Percentiles rank a stretch among this genome's conserved stretches.
phyloP scores from a whole-genome alignment of 306 rosid genomes.

The Hippophae tibetana region DNA sequence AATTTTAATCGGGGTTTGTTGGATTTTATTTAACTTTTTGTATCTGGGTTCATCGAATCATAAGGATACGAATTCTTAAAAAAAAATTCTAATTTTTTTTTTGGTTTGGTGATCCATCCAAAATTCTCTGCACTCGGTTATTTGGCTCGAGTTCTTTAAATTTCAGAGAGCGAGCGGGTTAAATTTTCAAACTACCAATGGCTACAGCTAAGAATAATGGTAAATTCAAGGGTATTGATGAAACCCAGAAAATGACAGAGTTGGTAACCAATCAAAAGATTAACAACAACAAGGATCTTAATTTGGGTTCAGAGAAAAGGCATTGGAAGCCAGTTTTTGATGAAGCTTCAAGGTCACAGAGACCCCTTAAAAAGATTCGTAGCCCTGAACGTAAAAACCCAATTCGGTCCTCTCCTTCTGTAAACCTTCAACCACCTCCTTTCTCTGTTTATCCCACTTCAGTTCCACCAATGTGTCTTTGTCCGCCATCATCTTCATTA shows the following conservation, averaged over 20 bases:
- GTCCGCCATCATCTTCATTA: no score
- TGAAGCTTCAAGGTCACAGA: slow-evolving; percentile 39
- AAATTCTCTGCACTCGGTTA: slow-evolving; percentile 6
- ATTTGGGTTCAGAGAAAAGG: slow-evolving; percentile 25
- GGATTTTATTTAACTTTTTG: slow-evolving; percentile 9
- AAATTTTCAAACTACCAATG: slow-evolving; percentile 24
- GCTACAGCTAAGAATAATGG: slow-evolving; percentile 37
- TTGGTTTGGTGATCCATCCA: slow-evolving; percentile 20
- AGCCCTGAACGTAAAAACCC: slow-evolving; percentile 46
- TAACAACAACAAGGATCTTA: slow-evolving; percentile 27
- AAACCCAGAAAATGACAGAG: slow-evolving; percentile 6
- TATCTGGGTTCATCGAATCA: slow-evolving; percentile 23
- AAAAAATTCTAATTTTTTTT: no score
- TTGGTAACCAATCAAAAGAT: slow-evolving; percentile 21
- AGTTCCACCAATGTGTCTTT: no score
- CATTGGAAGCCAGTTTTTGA: slow-evolving; percentile 49
- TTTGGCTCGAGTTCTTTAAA: background rate
- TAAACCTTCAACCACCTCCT: slow-evolving; percentile 10
- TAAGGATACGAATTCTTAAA: background rate
- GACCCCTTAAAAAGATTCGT: slow-evolving; percentile 69
- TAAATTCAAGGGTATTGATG: slow-evolving; percentile 35
- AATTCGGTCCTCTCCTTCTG: slow-evolving; percentile 25
- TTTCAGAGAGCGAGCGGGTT: slow-evolving; percentile 38
- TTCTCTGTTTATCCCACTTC: slow-evolving; percentile 15
- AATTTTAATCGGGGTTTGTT: background rate